Base-by-base conservation (phyloP, 495 filamentous ascomycete species). In the Penicillium salamii region DNA sequence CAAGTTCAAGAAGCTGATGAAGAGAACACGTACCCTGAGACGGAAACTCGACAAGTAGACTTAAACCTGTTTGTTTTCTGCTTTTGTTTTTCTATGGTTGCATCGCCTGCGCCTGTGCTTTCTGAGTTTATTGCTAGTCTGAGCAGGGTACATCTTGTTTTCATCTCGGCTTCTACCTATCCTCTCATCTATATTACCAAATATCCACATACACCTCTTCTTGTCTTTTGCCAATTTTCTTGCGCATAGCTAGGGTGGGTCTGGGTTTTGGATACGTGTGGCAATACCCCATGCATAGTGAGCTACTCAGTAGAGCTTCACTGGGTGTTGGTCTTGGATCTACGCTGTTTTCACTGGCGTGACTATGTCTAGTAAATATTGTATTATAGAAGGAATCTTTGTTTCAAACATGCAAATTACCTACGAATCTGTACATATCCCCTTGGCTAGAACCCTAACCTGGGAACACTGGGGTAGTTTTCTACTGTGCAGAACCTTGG, bases 1-100 rank as follows among this genome's bases (percentile, higher is more conserved):
- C 77, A 98, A 98, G 82, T 95, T 95, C 69, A 97, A 96, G 92
- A 97, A 97, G 82, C 78, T 99, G 52, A 88, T 95, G 87, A 85
- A 81, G 77, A 79, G 82, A 71, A 99, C 95, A 59, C 81, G 92
- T 63, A 95, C 89, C 63, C 62, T 90, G 76, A 84, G 95, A 66
- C 83, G 91, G 59, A 93, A 88, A 74, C 75, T 95, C 62, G 93
- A 96, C 46, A 76, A 72, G 58, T 79, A 62, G 66, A 61, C 20
- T 20, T 12, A 37, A 19, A 18, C 38, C 45, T 26, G 38, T 38
- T 14, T 37, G 24, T 31, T 53, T 44, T n/a, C n/a, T n/a, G n/a
- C n/a, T 32, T 46, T 26, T 52, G 36, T 18, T 43, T 42, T 52
- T 36, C 29, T 45, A 26, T 49, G 55, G 50, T 55, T 62, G 61